phyloP scores from a whole-genome alignment of 1,139 yeast genomes.

The Magnusiomyces ingens region DNA sequence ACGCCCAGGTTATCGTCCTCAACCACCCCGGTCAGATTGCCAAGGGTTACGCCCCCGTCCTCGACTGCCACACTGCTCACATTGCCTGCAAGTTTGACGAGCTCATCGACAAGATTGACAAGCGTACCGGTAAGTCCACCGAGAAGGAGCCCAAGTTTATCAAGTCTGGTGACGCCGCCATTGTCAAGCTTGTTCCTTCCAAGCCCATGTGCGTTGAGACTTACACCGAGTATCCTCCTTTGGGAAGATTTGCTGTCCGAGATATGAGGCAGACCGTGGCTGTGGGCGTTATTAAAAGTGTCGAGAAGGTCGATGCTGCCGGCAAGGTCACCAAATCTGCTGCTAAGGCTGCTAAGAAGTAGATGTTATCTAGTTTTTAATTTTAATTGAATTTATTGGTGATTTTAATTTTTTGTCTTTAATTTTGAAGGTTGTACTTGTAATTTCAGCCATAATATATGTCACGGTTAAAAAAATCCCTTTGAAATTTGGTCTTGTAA shows the following conservation, averaged over 20 bases:
- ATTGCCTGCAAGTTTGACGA: constrained; percentile 88
- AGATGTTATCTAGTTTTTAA: constrained; percentile 35
- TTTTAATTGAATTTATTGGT: too few relatives aligned
- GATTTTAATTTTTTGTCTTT: too few relatives aligned
- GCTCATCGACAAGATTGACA: constrained; percentile 83
- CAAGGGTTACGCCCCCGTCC: constrained; percentile 89
- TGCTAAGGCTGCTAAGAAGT: constrained; percentile 96
- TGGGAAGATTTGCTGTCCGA: constrained; percentile 99
- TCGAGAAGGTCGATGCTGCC: constrained; percentile 82
- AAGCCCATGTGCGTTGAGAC: constrained; percentile 98
- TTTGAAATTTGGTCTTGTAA: too few relatives aligned
- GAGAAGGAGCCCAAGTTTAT: constrained; percentile 81
- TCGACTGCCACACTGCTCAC: constrained; percentile 94
- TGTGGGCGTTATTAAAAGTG: constrained; percentile 99
- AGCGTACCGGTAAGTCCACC: constrained; percentile 84
- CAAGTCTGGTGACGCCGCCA: constrained; percentile 93
- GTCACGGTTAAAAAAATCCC: too few relatives aligned
- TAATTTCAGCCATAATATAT: too few relatives aligned
- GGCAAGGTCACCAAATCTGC: constrained; percentile 99
- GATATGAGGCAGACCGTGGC: constrained; percentile 99
- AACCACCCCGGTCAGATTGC: constrained; percentile 94
- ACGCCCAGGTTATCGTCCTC: constrained; percentile 83
- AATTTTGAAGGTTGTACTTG: too few relatives aligned
- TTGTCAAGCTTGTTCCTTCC: constrained; percentile 85
- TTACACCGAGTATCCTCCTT: constrained; percentile 96